Conservation (phyloP, 441 rosid genomes). For the Populus tomentosa region DNA sequence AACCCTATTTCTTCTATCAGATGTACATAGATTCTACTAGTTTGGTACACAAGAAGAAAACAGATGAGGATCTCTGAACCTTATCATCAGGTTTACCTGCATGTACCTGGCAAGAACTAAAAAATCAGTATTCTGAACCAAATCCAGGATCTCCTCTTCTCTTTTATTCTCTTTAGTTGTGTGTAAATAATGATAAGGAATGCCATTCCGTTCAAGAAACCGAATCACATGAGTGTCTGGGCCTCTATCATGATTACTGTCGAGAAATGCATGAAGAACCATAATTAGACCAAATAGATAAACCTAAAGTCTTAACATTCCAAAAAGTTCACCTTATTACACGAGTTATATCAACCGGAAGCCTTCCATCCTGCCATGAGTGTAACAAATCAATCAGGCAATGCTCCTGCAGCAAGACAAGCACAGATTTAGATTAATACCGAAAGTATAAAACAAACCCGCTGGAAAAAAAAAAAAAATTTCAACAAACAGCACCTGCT, state of each 20-base stretch:
- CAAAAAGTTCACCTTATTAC: constrained; percentile 67
- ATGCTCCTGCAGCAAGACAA: constrained; percentile 57
- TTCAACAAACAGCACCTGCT: constrained; percentile 44
- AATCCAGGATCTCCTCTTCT: constrained; percentile 70
- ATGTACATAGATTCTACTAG: neutral
- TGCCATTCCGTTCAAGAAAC: constrained; percentile 78
- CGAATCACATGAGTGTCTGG: constrained; percentile 79
- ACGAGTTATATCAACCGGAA: constrained; percentile 80
- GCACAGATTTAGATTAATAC: constrained; percentile 2
- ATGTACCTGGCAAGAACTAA: constrained; percentile 93
- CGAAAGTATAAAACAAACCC: neutral
- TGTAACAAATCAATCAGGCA: constrained; percentile 87
- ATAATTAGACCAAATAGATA: constrained; percentile 11
- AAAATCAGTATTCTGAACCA: constrained; percentile 81
- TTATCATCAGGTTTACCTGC: constrained; percentile 63
- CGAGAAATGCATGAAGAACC: constrained; percentile 6
- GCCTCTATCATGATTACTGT: constrained; percentile 87
- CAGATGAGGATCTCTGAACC: neutral
- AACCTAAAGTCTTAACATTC: neutral
- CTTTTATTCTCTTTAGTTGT: constrained; percentile 52
- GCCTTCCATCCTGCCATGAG: constrained; percentile 85
- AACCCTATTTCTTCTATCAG: constrained; percentile 11
- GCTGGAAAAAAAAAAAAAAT: neutral
- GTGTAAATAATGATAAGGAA: constrained; percentile 72
- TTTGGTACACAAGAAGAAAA: constrained; percentile 9